These are phyloP conservation scores for Scedosporium boydii DNA, from an alignment of 2,329 filamentous ascomycete genomes.

Conservation along the genomic window DNA sequence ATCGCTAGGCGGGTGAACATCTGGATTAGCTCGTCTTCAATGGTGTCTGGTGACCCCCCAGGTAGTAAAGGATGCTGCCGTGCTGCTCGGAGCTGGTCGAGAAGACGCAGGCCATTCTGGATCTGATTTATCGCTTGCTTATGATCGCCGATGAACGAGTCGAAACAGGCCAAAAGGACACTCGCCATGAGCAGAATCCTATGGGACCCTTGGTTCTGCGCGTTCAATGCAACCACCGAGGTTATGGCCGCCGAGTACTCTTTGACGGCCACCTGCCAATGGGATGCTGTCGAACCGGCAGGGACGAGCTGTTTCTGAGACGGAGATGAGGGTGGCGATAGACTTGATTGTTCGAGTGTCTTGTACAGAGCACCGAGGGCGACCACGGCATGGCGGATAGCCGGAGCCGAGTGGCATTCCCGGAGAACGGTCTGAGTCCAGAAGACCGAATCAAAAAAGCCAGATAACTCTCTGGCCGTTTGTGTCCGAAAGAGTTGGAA, in stretches of 20 bases:
- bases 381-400: constrained; percentile 56
- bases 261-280: constrained; percentile 51
- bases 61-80: constrained; percentile 19
- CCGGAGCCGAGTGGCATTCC: constrained; percentile 51
- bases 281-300: constrained; percentile 31
- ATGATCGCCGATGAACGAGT: constrained; percentile 57
- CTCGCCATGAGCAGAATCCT: constrained; percentile 53
- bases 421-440: constrained; percentile 55
- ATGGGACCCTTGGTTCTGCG: constrained; percentile 34
- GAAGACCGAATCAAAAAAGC: constrained; percentile 57
- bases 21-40: constrained; percentile 50
- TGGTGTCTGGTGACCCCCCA: constrained; percentile 24
- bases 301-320: constrained; percentile 17
- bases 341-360: constrained; percentile 49
- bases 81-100: constrained; percentile 42
- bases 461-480: constrained; percentile 53
- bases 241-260: constrained; percentile 50
- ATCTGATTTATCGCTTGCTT: constrained; percentile 53
- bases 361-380: constrained; percentile 60
- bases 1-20: constrained; percentile 56
- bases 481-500: constrained; percentile 53
- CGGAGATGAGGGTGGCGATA: constrained; percentile 39
- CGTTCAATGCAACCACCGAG: constrained; percentile 34
- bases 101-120: constrained; percentile 44
- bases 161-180: constrained; percentile 58